A percentile compares a stretch with the other conserved stretches of the same genome.
Evolutionary conservation across 2,329 filamentous ascomycete species (phyloP).

Genomic region (Biscogniauxia mediterranea): DNA sequence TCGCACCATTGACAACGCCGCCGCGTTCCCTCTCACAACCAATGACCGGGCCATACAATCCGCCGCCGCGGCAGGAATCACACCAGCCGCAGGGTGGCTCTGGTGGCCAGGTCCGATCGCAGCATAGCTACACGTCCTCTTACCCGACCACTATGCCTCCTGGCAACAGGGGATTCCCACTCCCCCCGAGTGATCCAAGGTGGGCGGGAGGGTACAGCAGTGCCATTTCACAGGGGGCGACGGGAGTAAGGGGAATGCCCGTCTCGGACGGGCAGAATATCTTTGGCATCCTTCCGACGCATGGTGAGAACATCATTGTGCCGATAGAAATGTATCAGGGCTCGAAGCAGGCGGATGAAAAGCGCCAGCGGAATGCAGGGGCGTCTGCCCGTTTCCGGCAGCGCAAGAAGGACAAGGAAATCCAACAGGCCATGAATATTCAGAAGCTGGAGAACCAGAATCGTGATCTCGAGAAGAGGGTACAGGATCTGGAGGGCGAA

Average conservation of each 20-base stretch:
- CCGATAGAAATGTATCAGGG: constrained; percentile 79
- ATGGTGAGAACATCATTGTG: constrained; percentile 51
- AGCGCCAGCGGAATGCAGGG: constrained; percentile 79
- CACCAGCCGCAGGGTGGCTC: constrained; percentile 17
- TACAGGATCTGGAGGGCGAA: constrained; percentile 58
- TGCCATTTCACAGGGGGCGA: constrained; percentile 12
- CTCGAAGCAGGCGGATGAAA: constrained; percentile 80
- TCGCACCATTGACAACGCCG: constrained; percentile 23
- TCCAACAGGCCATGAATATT: constrained; percentile 67
- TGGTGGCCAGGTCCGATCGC: constrained; percentile 17
- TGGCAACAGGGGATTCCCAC: constrained; percentile 19
- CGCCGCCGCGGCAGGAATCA: constrained; percentile 18
- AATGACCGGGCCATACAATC: constrained; percentile 17
- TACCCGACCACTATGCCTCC: constrained; percentile 20
- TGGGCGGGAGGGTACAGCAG: constrained; percentile 23
- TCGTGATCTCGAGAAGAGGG: constrained; percentile 58
- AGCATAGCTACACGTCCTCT: constrained; percentile 15
- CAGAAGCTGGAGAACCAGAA: constrained; percentile 67
- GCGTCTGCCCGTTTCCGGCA: constrained; percentile 80
- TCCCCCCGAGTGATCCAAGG: constrained; percentile 20
- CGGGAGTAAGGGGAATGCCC: constrained; percentile 19
- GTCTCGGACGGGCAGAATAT: constrained; percentile 30
- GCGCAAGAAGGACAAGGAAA: constrained; percentile 79
- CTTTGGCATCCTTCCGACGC: constrained; percentile 31
- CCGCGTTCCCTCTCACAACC: constrained; percentile 31